Evolutionary conservation across 345 rosid species (phyloP), one percentile per base, ranked within the genome.

Genomic region (Anastatica hierochuntica): DNA sequence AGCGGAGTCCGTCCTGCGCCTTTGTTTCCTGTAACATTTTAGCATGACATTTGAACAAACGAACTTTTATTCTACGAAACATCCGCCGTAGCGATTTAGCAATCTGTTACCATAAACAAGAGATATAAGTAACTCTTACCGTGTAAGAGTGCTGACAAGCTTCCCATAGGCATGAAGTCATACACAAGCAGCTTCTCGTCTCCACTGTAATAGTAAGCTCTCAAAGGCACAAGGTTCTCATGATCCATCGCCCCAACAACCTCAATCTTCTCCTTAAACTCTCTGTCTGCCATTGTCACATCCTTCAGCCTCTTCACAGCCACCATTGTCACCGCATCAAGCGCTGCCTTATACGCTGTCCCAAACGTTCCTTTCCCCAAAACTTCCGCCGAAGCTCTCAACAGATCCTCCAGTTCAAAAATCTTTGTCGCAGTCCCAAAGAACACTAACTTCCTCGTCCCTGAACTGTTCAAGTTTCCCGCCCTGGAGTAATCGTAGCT

Each of bases 151-250:
- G 99, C 95, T 48, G 99, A 94, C 60, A 94, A 76, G 80, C 99
- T 94, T 67, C 99, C 99, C 94, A 79, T 88, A 26, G 92, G 65
- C 99, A 94, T 81, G 82, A 81, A 94, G 78, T 94, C 95, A 68
- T 76, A 74, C 26, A 88, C 97, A 60, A 94, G 88, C 49, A 94
- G 90, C 76, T 94, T 94, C 77, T 94, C 99, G 48, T 94, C 99
- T 31, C 77, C 76, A 50, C 94, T 92, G 49, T 72, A 85, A 71
- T 85, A 92, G 68, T 81, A 88, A 61, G 98, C 97, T 61, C 88
- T 76, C 27, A 94, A 76, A 2, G 90, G 97, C 29, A 88, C 80
- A 77, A 94, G 74, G 64, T 76, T 79, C 63, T 83, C 80, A 59
- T 94, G 94, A 76, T 85, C 85, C 90, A 94, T 82, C 1, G 82